Base-by-base conservation (phyloP, 345 rosid genomes). In the Angophora floribunda region DNA sequence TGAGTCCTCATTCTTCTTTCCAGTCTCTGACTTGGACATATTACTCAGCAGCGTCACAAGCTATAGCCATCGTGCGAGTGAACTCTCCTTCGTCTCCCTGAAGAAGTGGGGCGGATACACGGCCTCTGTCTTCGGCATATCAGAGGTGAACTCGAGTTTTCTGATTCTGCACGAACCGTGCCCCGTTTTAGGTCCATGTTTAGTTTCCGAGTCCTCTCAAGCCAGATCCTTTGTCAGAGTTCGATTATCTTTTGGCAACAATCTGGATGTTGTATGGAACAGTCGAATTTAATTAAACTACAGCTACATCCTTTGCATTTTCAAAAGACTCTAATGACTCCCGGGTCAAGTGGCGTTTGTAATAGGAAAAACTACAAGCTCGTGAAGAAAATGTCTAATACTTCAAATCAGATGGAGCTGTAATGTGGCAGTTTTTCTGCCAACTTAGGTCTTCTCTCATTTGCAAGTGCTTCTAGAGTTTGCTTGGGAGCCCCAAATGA, bases 11-110 rank as follows among this genome's bases (percentile, higher is more conserved):
- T 17, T 70, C 44, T 70, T 70, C 47, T 36, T 32, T 70, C 3
- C 45, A 0, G 79, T 67, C 79, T 41, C 26, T 36, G 21, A 16
- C 45, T 67, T 0, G 6, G 7, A 3, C 47, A 9, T 36, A 0
- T 32, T 19, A 70, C 80, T 32, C 45, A 32, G 80, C 45, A 8
- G 80, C 47, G 9, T 70, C 82, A 17, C 13, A 19, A 70, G 82
- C 47, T 17, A 70, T 3, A 36, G 47, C 80, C 24, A 36, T 70
- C 7, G 1, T 17, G 22, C 9, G 80, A 70, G 80, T 8, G 80
- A 36, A 70, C 47, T 70, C 80, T 70, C 17, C 13, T 19, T 32
- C 41, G 22, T 8, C 45, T 67, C 22, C 21, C 4, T 36, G 7
- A 75, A 75, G 82, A 41, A 9, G 14, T 41, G 14, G 82, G 49